A percentile compares a stretch with the other conserved stretches of the same genome.
These are phyloP conservation scores for Hypoxylon fragiforme DNA, from an alignment of 495 filamentous ascomycete species.

Conservation along the genomic window DNA sequence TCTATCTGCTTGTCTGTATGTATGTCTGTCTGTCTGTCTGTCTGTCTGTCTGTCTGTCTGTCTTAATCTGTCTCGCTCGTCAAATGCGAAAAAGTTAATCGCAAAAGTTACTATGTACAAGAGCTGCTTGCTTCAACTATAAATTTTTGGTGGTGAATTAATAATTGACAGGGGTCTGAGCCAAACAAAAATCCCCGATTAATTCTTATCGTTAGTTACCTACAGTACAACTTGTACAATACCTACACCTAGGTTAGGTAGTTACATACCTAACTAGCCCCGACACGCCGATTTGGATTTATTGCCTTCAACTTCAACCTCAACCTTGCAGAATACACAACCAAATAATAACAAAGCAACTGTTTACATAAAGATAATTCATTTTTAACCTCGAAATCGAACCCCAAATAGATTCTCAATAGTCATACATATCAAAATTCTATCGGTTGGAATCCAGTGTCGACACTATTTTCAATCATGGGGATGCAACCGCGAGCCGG, in stretches of 20 bases:
- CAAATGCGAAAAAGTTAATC: slow-evolving; percentile 4
- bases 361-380: too few species aligned
- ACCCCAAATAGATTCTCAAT: too few species aligned
- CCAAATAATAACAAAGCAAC: slow-evolving; percentile 7
- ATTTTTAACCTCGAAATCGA: too few species aligned
- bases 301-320: slow-evolving; percentile 8
- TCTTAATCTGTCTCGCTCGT: too few species aligned
- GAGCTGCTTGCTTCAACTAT: neutral
- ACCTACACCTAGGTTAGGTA: too few species aligned
- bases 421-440: too few species aligned
- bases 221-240: too few species aligned
- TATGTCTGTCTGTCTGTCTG: too few species aligned
- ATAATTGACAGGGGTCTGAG: slow-evolving; percentile 8
- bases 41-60: too few species aligned
- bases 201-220: slow-evolving; percentile 6
- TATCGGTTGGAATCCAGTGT: neutral
- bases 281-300: slow-evolving; percentile 21
- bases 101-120: slow-evolving; percentile 13
- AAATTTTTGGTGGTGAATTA: slow-evolving; percentile 23
- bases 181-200: slow-evolving; percentile 29
- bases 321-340: slow-evolving; percentile 1
- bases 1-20: too few species aligned
- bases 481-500: slow-evolving; percentile 36
- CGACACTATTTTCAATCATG: slow-evolving; percentile 21
- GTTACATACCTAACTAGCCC: too few species aligned